phyloP scores from a whole-genome alignment of 2,329 filamentous ascomycete genomes.

The Aurifilum marmelostoma region DNA sequence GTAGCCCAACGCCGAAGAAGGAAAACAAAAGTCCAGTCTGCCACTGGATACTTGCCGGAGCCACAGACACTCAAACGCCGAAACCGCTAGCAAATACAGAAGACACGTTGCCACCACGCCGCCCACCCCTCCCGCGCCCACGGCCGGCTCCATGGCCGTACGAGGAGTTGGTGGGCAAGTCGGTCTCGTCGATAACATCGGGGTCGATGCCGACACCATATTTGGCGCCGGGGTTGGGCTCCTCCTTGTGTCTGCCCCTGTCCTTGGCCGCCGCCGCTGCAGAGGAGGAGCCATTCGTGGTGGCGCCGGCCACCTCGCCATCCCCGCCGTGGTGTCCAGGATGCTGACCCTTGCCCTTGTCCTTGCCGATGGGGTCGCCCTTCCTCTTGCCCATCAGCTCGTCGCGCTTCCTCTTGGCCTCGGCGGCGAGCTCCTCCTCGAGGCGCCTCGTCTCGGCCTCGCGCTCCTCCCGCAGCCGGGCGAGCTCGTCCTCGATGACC shows the following conservation, averaged over 20 bases:
- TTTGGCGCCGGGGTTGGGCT: conserved; percentile 8
- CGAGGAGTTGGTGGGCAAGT: conserved; percentile 22
- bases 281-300: not conserved
- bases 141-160: conserved; percentile 24
- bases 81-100: conserved; percentile 30
- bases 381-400: conserved; percentile 48
- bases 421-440: conserved; percentile 52
- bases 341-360: conserved; percentile 28
- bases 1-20: not conserved
- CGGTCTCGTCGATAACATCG: conserved; percentile 33
- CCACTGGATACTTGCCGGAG: not conserved
- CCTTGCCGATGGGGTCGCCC: conserved; percentile 35
- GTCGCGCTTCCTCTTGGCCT: conserved; percentile 52
- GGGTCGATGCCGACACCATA: conserved; percentile 30
- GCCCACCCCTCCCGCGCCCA: conserved; percentile 21
- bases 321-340: conserved; percentile 26
- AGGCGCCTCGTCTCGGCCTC: conserved; percentile 49
- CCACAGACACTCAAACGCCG: conserved; percentile 24
- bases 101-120: conserved; percentile 21
- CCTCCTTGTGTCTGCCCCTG: conserved; percentile 7
- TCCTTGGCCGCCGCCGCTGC: not conserved
- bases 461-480: conserved; percentile 47
- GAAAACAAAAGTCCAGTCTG: not conserved
- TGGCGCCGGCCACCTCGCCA: conserved; percentile 6
- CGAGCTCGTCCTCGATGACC: conserved; percentile 59